phyloP scores from a whole-genome alignment of 257 asterid species.

The Salvia splendens region DNA sequence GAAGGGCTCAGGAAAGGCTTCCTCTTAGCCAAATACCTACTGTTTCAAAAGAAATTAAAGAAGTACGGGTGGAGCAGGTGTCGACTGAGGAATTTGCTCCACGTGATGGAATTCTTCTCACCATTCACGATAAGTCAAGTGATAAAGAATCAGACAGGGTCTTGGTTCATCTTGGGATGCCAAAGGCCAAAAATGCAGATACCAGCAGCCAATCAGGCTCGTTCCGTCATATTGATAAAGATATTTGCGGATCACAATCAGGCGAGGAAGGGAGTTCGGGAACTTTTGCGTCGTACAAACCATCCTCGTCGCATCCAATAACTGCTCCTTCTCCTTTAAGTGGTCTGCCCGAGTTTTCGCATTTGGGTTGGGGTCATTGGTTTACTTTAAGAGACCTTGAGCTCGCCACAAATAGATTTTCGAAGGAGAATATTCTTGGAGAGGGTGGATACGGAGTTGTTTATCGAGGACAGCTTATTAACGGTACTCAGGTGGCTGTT shows the following conservation, averaged over 20 bases:
- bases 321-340: constrained; percentile 85
- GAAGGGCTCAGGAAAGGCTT: constrained; percentile 45
- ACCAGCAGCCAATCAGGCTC: constrained; percentile 71
- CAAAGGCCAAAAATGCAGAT: constrained; percentile 58
- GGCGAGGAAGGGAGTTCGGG: constrained; percentile 93
- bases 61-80: constrained; percentile 82
- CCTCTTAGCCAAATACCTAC: constrained; percentile 78
- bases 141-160: constrained; percentile 82
- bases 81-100: constrained; percentile 65
- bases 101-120: constrained; percentile 73
- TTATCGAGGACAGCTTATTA: constrained; percentile 72
- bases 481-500: constrained; percentile 88
- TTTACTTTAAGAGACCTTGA: constrained; percentile 90
- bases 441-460: constrained; percentile 99
- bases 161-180: constrained; percentile 69
- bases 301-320: constrained; percentile 63
- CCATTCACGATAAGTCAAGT: constrained; percentile 75
- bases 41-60: constrained; percentile 88
- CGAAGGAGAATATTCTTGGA: constrained; percentile 84
- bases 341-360: constrained; percentile 95
- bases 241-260: constrained; percentile 65
- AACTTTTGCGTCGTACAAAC: constrained; percentile 50
- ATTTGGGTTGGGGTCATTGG: constrained; percentile 99
- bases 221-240: constrained; percentile 66
- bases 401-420: constrained; percentile 75